A percentile compares a stretch with the other conserved stretches of the same genome.
These are phyloP conservation scores for Parafenestella ontariensis DNA, from an alignment of 2,329 filamentous ascomycete genomes.

Conservation along the genomic window DNA sequence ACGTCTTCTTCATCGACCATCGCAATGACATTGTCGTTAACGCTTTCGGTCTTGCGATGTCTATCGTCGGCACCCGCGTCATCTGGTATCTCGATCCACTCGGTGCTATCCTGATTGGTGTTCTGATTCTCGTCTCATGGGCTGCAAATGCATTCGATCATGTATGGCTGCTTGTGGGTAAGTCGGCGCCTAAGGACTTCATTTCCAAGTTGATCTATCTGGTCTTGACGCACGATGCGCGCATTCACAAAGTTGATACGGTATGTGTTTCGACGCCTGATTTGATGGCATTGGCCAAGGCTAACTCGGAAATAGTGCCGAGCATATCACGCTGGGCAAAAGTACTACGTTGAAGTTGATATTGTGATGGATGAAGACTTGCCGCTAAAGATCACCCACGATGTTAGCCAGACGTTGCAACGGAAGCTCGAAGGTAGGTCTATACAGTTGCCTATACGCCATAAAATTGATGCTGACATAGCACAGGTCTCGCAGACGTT, in stretches of 20 bases:
- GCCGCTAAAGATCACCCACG: slow-evolving; percentile 64
- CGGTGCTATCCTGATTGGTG: slow-evolving; percentile 66
- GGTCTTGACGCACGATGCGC: slow-evolving; percentile 61
- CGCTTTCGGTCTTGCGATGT: slow-evolving; percentile 63
- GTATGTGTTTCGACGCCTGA: slow-evolving; percentile 32
- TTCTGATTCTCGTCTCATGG: slow-evolving; percentile 69
- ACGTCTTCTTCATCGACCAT: slow-evolving; percentile 65
- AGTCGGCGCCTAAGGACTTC: slow-evolving; percentile 65
- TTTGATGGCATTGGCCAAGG: neutral
- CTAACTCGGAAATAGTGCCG: slow-evolving; percentile 51
- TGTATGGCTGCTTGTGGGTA: slow-evolving; percentile 67
- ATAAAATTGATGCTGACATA: slow-evolving; percentile 10
- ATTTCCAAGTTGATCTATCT: slow-evolving; percentile 65
- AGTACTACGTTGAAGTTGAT: slow-evolving; percentile 69
- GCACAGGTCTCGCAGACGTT: slow-evolving; percentile 45
- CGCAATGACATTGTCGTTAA: slow-evolving; percentile 66
- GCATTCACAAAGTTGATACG: slow-evolving; percentile 65
- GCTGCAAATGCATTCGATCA: slow-evolving; percentile 67
- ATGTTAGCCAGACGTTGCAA: slow-evolving; percentile 66
- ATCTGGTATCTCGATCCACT: slow-evolving; percentile 69
- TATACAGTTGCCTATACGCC: neutral
- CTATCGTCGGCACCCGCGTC: slow-evolving; percentile 59
- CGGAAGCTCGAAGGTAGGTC: slow-evolving; percentile 64
- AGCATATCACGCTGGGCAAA: slow-evolving; percentile 68
- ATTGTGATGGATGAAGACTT: slow-evolving; percentile 65